These are phyloP conservation scores for Talaromyces funiculosus DNA, from an alignment of 2,329 filamentous ascomycete species.

Conservation along the genomic window DNA sequence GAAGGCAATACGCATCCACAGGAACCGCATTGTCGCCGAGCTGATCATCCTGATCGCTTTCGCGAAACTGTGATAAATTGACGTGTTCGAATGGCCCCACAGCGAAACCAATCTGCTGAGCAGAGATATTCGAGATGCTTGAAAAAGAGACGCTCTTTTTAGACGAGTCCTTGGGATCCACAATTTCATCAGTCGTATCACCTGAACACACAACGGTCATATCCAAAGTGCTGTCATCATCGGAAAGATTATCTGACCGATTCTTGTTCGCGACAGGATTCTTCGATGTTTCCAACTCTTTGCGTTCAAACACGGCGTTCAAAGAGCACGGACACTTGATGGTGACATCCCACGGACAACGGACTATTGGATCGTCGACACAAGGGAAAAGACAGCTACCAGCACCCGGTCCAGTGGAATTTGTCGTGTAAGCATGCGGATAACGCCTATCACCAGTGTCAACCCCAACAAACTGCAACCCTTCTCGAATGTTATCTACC, in stretches of 20 bases:
- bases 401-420: conserved; percentile 69
- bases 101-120: conserved; percentile 87
- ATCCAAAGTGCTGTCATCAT: conserved; percentile 82
- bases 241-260: conserved; percentile 42
- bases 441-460: conserved; percentile 74
- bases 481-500: conserved; percentile 71
- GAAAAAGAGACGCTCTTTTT: conserved; percentile 87
- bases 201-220: conserved; percentile 89
- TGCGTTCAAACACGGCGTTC: conserved; percentile 60
- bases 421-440: conserved; percentile 85
- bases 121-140: conserved; percentile 66
- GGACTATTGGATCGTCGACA: conserved; percentile 74
- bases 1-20: conserved; percentile 86
- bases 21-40: conserved; percentile 83
- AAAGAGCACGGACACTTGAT: conserved; percentile 81
- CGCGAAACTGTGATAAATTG: conserved; percentile 80
- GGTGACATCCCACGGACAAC: conserved; percentile 81
- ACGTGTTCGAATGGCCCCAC: conserved; percentile 93
- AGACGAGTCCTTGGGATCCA: conserved; percentile 68
- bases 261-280: conserved; percentile 16
- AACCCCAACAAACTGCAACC: conserved; percentile 84
- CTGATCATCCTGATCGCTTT: conserved; percentile 86
- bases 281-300: conserved; percentile 23
- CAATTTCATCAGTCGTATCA: conserved; percentile 74
- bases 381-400: conserved; percentile 89